A percentile compares a stretch with the other conserved stretches of the same genome.
These are phyloP conservation scores for Sanghuangporus baumii DNA, from an alignment of 1,284 basidiomycete genomes.

Conservation along the genomic window DNA sequence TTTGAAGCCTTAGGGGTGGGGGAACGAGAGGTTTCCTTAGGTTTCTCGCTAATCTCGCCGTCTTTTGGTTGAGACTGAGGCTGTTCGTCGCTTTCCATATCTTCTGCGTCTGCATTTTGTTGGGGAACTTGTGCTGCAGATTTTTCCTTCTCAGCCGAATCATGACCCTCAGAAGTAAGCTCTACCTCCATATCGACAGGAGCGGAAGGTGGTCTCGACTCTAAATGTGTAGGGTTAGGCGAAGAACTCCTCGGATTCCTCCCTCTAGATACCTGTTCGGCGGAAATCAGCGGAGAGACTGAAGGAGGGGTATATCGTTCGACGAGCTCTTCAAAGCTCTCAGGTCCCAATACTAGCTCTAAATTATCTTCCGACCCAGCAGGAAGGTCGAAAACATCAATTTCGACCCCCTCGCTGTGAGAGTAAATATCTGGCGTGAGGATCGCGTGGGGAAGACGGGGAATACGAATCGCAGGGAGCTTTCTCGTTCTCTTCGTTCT, in stretches of 20 bases:
- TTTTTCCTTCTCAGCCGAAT: not conserved
- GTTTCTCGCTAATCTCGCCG: not conserved
- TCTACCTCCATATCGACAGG: not conserved
- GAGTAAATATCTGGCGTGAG: constrained; percentile 77
- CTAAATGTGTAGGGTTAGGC: not conserved
- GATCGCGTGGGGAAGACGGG: constrained; percentile 69
- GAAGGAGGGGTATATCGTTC: constrained; percentile 55
- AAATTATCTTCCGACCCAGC: not conserved
- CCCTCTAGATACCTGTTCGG: not conserved
- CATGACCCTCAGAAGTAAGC: not conserved
- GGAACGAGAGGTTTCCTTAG: not conserved
- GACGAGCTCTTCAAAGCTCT: constrained; percentile 41
- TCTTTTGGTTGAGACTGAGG: not conserved
- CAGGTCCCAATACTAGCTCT: not conserved
- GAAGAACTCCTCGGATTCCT: not conserved
- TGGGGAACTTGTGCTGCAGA: not conserved
- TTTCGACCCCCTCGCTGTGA: constrained; percentile 64
- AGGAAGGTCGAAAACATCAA: not conserved
- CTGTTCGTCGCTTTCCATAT: not conserved
- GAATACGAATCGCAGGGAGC: constrained; percentile 28
- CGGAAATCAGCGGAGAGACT: not conserved
- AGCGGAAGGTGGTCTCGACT: not conserved
- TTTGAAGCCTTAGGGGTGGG: constrained; percentile 24
- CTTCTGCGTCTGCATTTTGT: not conserved
- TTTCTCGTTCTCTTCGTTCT: not conserved